Percentiles rank a stretch among this genome's conserved stretches.
Evolutionary conservation across 75 land plant genomes (phyloP).

Genomic region (Cryptomeria japonica): DNA sequence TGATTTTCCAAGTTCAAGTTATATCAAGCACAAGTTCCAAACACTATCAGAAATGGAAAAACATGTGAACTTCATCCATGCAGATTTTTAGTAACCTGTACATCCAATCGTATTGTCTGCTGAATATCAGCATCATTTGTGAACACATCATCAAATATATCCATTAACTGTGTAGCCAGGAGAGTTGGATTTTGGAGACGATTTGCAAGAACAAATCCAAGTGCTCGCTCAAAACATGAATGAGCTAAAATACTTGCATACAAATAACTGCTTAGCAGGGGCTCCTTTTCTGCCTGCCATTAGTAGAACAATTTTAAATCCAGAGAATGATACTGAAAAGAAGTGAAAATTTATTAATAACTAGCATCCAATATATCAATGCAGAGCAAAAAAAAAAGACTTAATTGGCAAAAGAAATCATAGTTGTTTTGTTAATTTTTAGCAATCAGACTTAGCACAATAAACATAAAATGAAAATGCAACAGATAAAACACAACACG

Average conservation of each 20-base stretch:
- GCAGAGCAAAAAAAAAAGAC: neutral
- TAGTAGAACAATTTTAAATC: slow-evolving; percentile 6
- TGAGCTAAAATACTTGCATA: slow-evolving; percentile 91
- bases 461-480: no score
- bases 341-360: neutral
- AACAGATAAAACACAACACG: no score
- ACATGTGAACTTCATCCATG: neutral
- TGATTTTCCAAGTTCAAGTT: neutral
- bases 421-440: no score
- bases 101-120: slow-evolving; percentile 82
- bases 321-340: neutral
- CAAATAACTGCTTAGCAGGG: slow-evolving; percentile 82
- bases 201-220: slow-evolving; percentile 89
- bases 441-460: no score
- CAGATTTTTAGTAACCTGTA: slow-evolving; percentile 52
- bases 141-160: slow-evolving; percentile 79
- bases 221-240: slow-evolving; percentile 83
- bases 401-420: neutral
- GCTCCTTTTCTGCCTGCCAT: slow-evolving; percentile 91
- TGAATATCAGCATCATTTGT: slow-evolving; percentile 63
- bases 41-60: slow-evolving; percentile 1
- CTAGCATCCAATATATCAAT: neutral
- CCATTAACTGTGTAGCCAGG: slow-evolving; percentile 86
- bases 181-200: slow-evolving; percentile 88
- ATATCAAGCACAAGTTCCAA: neutral